A percentile compares a stretch with the other conserved stretches of the same genome.
Conservation (phyloP, 352 stramenopile species). For the Phytophthora aleatoria region DNA sequence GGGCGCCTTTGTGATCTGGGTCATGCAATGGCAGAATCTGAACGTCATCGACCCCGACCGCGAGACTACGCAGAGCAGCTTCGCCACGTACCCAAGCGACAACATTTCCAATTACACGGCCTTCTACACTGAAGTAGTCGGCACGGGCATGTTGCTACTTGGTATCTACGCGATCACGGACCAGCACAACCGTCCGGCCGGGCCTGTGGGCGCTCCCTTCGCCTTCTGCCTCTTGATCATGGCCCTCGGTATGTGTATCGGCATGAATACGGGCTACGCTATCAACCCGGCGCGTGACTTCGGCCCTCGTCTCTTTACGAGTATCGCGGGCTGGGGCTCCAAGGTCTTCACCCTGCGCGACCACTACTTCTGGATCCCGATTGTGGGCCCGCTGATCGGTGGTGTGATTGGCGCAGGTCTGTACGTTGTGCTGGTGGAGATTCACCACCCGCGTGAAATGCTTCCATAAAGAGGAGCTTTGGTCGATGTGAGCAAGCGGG, state of each 20-base stretch:
- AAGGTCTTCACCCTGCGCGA: constrained; percentile 46
- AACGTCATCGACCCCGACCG: constrained; percentile 51
- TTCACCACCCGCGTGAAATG: constrained; percentile 41
- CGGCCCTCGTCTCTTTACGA: constrained; percentile 41
- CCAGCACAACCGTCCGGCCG: constrained; percentile 44
- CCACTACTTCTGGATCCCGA: constrained; percentile 61
- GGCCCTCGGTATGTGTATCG: constrained; percentile 57
- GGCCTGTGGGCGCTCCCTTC: constrained; percentile 31
- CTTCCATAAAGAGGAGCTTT: constrained; percentile 9
- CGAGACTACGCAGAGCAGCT: constrained; percentile 39
- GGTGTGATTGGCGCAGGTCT: constrained; percentile 36
- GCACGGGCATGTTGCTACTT: constrained; percentile 50
- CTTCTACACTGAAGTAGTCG: constrained; percentile 59
- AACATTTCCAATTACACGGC: constrained; percentile 50
- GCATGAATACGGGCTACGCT: constrained; percentile 56
- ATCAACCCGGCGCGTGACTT: constrained; percentile 59
- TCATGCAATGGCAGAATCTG: constrained; percentile 53
- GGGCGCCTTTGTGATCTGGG: constrained; percentile 42
- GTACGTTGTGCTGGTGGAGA: constrained; percentile 45
- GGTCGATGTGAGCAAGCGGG: too few relatives aligned
- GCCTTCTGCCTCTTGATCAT: constrained; percentile 54
- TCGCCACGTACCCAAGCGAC: constrained; percentile 46
- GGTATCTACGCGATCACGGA: constrained; percentile 57
- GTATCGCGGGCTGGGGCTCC: constrained; percentile 41
- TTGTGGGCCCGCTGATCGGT: constrained; percentile 42